Conservation (phyloP, 768 basidiomycete species). For the Termitomyces sp. region DNA sequence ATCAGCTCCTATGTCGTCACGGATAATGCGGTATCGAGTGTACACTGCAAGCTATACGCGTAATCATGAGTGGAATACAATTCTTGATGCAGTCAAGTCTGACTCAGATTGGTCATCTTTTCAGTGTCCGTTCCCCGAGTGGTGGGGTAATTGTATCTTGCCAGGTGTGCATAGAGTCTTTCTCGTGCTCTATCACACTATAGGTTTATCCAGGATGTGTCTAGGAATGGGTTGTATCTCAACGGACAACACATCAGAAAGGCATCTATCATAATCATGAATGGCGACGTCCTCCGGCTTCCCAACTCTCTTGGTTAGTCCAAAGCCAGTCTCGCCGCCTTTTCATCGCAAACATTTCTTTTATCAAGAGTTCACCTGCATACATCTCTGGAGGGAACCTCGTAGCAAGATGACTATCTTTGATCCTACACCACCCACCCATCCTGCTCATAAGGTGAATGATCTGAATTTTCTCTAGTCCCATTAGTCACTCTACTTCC, state of each 20-base stretch:
- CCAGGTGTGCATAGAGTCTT: slow-evolving; percentile 40
- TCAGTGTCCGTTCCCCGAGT: slow-evolving; percentile 60
- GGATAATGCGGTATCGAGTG: slow-evolving; percentile 56
- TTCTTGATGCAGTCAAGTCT: background rate
- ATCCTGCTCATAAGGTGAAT: slow-evolving; percentile 47
- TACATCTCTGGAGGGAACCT: slow-evolving; percentile 48
- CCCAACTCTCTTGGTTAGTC: slow-evolving; percentile 57
- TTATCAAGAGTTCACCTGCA: slow-evolving; percentile 57
- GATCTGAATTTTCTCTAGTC: background rate
- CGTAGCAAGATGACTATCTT: slow-evolving; percentile 50
- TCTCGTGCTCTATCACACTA: background rate
- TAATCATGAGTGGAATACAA: slow-evolving; percentile 25
- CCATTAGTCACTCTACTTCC: background rate
- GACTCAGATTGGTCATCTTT: background rate
- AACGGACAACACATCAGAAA: slow-evolving; percentile 68
- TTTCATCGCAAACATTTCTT: background rate
- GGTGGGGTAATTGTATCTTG: slow-evolving; percentile 78
- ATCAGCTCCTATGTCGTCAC: slow-evolving; percentile 59
- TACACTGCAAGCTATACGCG: slow-evolving; percentile 82
- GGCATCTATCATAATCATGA: slow-evolving; percentile 65
- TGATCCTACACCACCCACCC: slow-evolving; percentile 55
- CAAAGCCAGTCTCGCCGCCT: background rate
- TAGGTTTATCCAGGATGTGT: slow-evolving; percentile 43
- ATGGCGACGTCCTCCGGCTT: slow-evolving; percentile 66
- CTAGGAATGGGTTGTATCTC: slow-evolving; percentile 68